These are phyloP conservation scores for Xylariaceae sp. DNA, from an alignment of 2,329 filamentous ascomycete genomes.

Conservation along the genomic window DNA sequence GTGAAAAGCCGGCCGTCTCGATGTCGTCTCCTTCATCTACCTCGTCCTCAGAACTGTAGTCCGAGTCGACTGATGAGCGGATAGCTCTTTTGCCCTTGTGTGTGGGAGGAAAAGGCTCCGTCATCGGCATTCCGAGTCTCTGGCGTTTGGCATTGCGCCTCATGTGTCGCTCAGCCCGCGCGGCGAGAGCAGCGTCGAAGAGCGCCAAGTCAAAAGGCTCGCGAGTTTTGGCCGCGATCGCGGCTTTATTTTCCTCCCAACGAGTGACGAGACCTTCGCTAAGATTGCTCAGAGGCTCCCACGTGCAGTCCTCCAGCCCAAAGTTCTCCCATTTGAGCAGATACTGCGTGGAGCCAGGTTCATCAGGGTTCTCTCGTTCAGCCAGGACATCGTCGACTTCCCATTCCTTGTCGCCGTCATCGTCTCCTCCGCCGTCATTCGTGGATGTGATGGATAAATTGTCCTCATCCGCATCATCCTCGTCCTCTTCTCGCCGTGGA, in stretches of 20 bases:
- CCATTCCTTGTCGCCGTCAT: conserved; percentile 41
- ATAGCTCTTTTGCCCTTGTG: conserved; percentile 1
- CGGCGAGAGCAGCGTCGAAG: conserved; percentile 35
- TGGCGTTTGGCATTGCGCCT: conserved; percentile 42
- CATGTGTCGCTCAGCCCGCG: conserved; percentile 36
- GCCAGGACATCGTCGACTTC: conserved; percentile 50
- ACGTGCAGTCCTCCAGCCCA: conserved; percentile 49
- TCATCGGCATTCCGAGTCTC: conserved; percentile 33
- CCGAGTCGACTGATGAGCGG: conserved; percentile 13
- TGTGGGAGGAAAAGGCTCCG: conserved; percentile 18
- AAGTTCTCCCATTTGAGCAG: conserved; percentile 63
- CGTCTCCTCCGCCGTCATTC: conserved; percentile 24
- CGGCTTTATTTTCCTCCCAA: conserved; percentile 42
- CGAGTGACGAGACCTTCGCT: conserved; percentile 34
- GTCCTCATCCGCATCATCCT: conserved; percentile 50
- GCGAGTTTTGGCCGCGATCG: conserved; percentile 31
- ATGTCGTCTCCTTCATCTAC: conserved; percentile 25
- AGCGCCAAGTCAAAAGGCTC: conserved; percentile 36
- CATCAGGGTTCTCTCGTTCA: conserved; percentile 34
- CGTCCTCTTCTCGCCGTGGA: conserved; percentile 30
- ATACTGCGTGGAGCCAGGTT: conserved; percentile 39
- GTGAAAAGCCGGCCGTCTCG: conserved; percentile 3
- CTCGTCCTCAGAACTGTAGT: conserved; percentile 23
- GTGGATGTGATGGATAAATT: conserved; percentile 55
- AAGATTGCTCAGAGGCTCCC: conserved; percentile 47